These are phyloP conservation scores for Larix sibirica DNA, from an alignment of 83 land plant genomes.

Conservation along the genomic window DNA sequence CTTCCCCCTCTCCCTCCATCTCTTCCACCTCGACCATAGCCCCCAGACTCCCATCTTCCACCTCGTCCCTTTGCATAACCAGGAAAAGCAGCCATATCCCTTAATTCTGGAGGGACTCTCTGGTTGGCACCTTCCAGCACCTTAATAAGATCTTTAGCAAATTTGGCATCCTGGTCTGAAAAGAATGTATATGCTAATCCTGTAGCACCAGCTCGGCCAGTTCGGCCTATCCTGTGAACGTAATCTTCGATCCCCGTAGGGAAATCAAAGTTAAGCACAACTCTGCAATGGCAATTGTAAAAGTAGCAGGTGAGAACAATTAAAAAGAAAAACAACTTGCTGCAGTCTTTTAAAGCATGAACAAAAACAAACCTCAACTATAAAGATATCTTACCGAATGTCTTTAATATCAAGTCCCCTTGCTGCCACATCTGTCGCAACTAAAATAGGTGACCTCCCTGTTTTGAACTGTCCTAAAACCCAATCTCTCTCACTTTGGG, in stretches of 20 bases:
- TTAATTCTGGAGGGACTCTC: conserved; percentile 59
- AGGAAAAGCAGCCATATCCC: conserved; percentile 58
- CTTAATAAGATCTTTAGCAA: conserved; percentile 74
- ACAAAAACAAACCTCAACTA: not conserved
- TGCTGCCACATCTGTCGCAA: conserved; percentile 96
- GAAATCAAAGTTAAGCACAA: conserved; percentile 88
- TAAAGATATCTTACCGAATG: conserved; percentile 47
- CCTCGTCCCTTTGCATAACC: conserved; percentile 43
- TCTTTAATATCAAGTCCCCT: conserved; percentile 87
- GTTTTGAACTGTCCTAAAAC: conserved; percentile 68
- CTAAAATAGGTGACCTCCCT: conserved; percentile 79
- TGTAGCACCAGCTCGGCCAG: conserved; percentile 90
- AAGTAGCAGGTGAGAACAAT: not conserved
- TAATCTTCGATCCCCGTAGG: conserved; percentile 95
- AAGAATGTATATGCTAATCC: conserved; percentile 80
- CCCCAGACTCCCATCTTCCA: conserved; percentile 52
- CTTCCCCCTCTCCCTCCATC: conserved; percentile 25
- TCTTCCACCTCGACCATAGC: conserved; percentile 27
- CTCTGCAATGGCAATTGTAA: conserved; percentile 31
- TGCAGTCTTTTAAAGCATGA: not conserved
- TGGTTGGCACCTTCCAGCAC: conserved; percentile 77
- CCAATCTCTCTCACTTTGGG: conserved; percentile 75
- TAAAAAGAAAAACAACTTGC: too few relatives aligned
- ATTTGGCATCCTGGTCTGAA: conserved; percentile 68
- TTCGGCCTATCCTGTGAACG: conserved; percentile 91